A percentile compares a stretch with the other conserved stretches of the same genome.
Evolutionary conservation across 257 asterid species (phyloP).

Genomic region (Jasminum sambac): DNA sequence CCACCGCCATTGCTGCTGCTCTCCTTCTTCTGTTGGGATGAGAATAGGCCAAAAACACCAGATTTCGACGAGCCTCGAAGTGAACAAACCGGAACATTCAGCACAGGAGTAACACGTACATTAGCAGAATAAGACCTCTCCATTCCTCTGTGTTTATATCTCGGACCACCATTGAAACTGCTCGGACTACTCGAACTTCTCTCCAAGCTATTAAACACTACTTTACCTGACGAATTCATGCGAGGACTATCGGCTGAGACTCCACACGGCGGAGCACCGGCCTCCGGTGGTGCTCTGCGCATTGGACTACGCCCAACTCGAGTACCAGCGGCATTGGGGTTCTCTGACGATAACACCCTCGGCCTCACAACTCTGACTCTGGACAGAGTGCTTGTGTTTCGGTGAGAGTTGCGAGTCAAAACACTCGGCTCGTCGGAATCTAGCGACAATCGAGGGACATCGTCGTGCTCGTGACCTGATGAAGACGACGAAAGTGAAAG

Average conservation of each 20-base stretch:
- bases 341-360: slow-evolving; percentile 53
- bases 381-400: slow-evolving; percentile 36
- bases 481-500: slow-evolving; percentile 73
- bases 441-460: slow-evolving; percentile 63
- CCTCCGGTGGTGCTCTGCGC: slow-evolving; percentile 46
- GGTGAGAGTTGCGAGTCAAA: slow-evolving; percentile 30
- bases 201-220: slow-evolving; percentile 84
- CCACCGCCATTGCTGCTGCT: slow-evolving; percentile 4
- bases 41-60: slow-evolving; percentile 74
- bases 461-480: slow-evolving; percentile 76
- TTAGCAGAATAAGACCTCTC: slow-evolving; percentile 93
- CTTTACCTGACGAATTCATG: slow-evolving; percentile 88
- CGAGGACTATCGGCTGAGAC: slow-evolving; percentile 88
- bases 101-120: slow-evolving; percentile 87
- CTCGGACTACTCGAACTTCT: slow-evolving; percentile 97
- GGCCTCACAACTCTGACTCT: slow-evolving; percentile 50
- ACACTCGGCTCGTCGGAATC: slow-evolving; percentile 54
- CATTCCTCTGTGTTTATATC: slow-evolving; percentile 73
- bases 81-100: slow-evolving; percentile 87
- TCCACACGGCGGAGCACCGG: slow-evolving; percentile 40
- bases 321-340: slow-evolving; percentile 30
- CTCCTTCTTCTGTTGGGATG: slow-evolving; percentile 66
- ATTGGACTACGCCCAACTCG: slow-evolving; percentile 54
- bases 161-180: slow-evolving; percentile 71
- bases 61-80: slow-evolving; percentile 79